Evolutionary conservation across 164 flowering plant species (phyloP), one percentile per base, ranked within the genome.

Genomic region (Houttuynia cordata): DNA sequence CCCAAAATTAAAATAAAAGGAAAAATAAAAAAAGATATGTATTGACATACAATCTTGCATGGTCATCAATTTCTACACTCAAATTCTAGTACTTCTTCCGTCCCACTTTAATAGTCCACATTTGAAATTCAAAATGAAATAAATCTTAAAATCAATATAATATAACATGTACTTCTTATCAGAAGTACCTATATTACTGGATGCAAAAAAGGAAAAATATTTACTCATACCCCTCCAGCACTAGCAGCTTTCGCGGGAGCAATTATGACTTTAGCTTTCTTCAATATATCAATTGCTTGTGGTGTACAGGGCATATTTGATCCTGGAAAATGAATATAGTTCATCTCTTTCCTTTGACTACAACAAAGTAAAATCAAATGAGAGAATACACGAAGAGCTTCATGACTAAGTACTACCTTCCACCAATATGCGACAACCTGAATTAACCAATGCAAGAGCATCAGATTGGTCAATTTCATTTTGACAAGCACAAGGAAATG

Each of bases 221-320:
- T 23, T 41, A 56, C 24, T 23, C 76, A 41, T 74, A 93, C 97
- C 87, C 99, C 99, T 72, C 97, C 97, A 64, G 89, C 88, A 71
- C 99, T 88, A 72, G 96, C 96, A 73, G 97, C 99, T 72, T 87
- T 82, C 57, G 99, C 88, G 56, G 99, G 99, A 67, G 99, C 99
- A 66, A 87, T 72, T 45, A 91, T 78, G 64, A 94, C 85, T 75
- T 82, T 91, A 51, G 90, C 93, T 71, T 87, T 91, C 75, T 82
- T 81, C 70, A 94, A 74, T 47, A 83, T 80, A 66, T 94, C 96
- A 70, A 81, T 79, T n/a, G 97, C 99, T 71, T 88, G 96, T 49
- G 92, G 85, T 15, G 94, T 87, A 70, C 96, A 91, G 1, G 99
- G 96, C 99, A 91, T 94, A 73, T 79, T 85, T 58, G 99, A 94